phyloP scores from a whole-genome alignment of 371 early-diverging fungal species.

The Mortierella sp. region DNA sequence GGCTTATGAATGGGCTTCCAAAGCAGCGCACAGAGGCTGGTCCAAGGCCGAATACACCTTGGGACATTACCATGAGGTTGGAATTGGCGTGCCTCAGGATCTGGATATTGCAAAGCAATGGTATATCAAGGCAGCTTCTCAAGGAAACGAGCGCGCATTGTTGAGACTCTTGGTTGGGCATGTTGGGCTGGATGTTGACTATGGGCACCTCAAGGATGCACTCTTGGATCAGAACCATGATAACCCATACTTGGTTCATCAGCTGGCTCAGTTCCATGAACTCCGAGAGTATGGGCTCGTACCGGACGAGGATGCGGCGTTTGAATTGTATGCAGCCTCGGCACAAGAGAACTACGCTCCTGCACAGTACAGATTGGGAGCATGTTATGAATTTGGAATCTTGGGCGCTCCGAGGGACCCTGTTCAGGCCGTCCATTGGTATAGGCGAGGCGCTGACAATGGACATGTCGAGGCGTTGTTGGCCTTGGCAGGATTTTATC shows the following conservation, averaged over 20 bases:
- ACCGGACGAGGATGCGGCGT: conserved; percentile 51
- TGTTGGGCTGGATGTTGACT: conserved; percentile 50
- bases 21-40: conserved; percentile 84
- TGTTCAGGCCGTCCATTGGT: conserved; percentile 49
- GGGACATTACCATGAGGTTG: conserved; percentile 93
- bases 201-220: conserved; percentile 51
- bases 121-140: conserved; percentile 75
- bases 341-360: conserved; percentile 53
- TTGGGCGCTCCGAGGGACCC: conserved; percentile 39
- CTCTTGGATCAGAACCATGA: conserved; percentile 27
- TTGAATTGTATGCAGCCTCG: conserved; percentile 49
- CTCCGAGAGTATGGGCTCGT: conserved; percentile 45
- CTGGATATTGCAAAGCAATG: conserved; percentile 76
- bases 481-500: conserved; percentile 45
- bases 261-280: conserved; percentile 52
- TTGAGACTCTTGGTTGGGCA: conserved; percentile 43
- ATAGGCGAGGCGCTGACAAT: conserved; percentile 40
- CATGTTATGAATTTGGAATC: conserved; percentile 50
- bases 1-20: conserved; percentile 91
- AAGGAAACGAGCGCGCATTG: conserved; percentile 56
- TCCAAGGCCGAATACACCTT: conserved; percentile 95
- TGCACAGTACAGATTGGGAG: conserved; percentile 49
- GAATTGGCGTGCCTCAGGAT: conserved; percentile 83
- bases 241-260: conserved; percentile 49
- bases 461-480: conserved; percentile 50